These are phyloP conservation scores for Boletus insuetus DNA, from an alignment of 768 basidiomycete genomes.

Conservation along the genomic window DNA sequence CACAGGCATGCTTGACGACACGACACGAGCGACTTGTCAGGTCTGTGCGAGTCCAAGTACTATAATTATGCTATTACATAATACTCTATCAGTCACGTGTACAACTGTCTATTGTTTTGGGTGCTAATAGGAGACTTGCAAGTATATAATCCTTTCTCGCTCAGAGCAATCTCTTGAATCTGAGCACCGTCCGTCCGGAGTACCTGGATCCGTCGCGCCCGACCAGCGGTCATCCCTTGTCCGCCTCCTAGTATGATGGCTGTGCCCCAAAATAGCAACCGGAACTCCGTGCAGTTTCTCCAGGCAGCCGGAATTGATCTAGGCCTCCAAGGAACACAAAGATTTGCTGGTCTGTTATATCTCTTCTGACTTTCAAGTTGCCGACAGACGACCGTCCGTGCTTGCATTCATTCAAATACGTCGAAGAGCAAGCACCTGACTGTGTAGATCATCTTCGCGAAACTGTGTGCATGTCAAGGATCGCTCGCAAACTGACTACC, in stretches of 20 bases:
- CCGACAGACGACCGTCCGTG: constrained; percentile 10
- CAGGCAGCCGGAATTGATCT: neutral
- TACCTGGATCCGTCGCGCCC: too few species aligned
- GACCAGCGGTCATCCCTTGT: neutral
- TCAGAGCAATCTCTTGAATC: too few species aligned
- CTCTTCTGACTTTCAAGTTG: neutral
- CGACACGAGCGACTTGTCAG: constrained; percentile 12
- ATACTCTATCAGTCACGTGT: constrained; percentile 18
- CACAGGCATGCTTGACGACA: constrained; percentile 24
- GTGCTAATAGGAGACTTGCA: too few species aligned
- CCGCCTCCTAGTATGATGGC: neutral
- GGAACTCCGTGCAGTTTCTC: neutral
- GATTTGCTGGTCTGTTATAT: neutral
- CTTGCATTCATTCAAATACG: constrained; percentile 13
- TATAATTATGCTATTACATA: too few species aligned
- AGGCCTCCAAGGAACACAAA: constrained; percentile 7
- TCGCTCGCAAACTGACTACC: neutral
- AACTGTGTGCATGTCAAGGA: neutral
- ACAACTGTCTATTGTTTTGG: too few species aligned
- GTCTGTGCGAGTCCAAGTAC: constrained; percentile 13
- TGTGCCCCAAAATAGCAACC: neutral
- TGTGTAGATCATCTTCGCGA: constrained; percentile 8
- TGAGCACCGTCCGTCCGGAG: too few species aligned
- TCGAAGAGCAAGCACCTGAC: constrained; percentile 13
- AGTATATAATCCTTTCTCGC: neutral